Base-by-base conservation (phyloP, 2,329 filamentous ascomycete species). In the Truncatella angustata region DNA sequence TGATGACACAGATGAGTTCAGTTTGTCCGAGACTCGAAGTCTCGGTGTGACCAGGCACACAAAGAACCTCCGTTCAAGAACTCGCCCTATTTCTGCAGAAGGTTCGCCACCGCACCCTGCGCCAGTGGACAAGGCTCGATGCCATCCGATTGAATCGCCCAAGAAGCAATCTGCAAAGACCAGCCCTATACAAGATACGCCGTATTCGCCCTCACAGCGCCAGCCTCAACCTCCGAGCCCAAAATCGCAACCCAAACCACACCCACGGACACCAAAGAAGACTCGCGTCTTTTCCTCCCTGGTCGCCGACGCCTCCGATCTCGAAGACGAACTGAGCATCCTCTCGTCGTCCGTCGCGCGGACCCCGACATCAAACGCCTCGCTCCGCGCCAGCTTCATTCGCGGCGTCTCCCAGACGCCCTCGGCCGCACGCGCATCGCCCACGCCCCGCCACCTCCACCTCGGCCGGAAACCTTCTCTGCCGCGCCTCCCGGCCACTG, bases 291-390 rank as follows among this genome's bases (percentile, higher is more conserved):
- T 54, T 6, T 30, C 53, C 14, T 54, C 53, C 3, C 44, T 54
- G 5, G 21, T 52, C 18, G 49, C 53, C 23, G 26, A 49, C 21
- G 36, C 24, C 32, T 46, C 53, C 7, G 53, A 54, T 34, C 47
- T 52, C 16, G 47, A 50, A 40, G 53, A 51, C 21, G 53, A 52
- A 16, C 23, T 54, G 16, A 47, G 50, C 34, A 46, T 46, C 6
- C 28, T 46, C 7, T 46, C 39, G 4, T 46, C 28, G 4, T 37
- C 30, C 7, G 40, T 23, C 11, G 30, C 45, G 3, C 10, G 7
- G 20, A 51, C 42, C 1, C 39, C 49, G n/a, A 21, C 42, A 4
- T 51, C 49, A 7, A 46, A 32, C 5, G 24, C 39, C 24, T 42
- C 37, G 9, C 9, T 52, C 4, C 50, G 35, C 16, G 28, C 37